These are phyloP conservation scores for Chrysosporium keratinophilum DNA, from an alignment of 2,329 filamentous ascomycete species.

Conservation along the genomic window DNA sequence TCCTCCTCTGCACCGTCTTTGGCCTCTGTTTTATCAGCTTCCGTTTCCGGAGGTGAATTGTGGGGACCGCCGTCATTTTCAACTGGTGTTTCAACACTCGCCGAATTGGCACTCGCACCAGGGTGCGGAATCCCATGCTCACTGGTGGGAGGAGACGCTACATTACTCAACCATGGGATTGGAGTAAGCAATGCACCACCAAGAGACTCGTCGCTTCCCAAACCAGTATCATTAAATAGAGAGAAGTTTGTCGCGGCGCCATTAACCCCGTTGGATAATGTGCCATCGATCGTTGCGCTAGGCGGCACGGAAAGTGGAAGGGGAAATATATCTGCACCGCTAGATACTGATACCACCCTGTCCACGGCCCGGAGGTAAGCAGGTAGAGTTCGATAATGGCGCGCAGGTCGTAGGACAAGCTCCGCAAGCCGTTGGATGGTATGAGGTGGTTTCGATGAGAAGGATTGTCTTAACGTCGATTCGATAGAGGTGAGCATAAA, in stretches of 20 bases:
- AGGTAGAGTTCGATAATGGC: conserved; percentile 70
- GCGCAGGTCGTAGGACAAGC: conserved; percentile 63
- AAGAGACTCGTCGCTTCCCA: conserved; percentile 78
- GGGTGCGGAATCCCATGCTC: conserved; percentile 16
- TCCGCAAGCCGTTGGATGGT: conserved; percentile 88
- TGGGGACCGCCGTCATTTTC: conserved; percentile 36
- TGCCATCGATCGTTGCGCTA: conserved; percentile 30
- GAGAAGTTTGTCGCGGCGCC: conserved; percentile 30
- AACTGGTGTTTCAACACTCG: neutral
- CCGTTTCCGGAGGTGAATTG: conserved; percentile 18
- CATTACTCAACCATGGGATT: conserved; percentile 68
- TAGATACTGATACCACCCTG: conserved; percentile 82
- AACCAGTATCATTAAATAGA: conserved; percentile 27
- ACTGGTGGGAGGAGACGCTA: conserved; percentile 14
- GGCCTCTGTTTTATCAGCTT: conserved; percentile 15
- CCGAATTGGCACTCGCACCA: conserved; percentile 16
- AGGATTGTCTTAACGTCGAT: conserved; percentile 53
- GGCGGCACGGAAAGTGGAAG: conserved; percentile 52
- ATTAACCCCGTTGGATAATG: conserved; percentile 47
- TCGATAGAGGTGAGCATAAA: conserved; percentile 52
- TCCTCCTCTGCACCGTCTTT: conserved; percentile 33
- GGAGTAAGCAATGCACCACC: conserved; percentile 87
- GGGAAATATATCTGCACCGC: conserved; percentile 68
- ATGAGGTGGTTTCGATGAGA: conserved; percentile 69
- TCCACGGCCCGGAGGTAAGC: conserved; percentile 86